Evolutionary conservation across 1,284 basidiomycete species (phyloP), one percentile per base, ranked within the genome.

Genomic region (Fomitopsis pinicola): DNA sequence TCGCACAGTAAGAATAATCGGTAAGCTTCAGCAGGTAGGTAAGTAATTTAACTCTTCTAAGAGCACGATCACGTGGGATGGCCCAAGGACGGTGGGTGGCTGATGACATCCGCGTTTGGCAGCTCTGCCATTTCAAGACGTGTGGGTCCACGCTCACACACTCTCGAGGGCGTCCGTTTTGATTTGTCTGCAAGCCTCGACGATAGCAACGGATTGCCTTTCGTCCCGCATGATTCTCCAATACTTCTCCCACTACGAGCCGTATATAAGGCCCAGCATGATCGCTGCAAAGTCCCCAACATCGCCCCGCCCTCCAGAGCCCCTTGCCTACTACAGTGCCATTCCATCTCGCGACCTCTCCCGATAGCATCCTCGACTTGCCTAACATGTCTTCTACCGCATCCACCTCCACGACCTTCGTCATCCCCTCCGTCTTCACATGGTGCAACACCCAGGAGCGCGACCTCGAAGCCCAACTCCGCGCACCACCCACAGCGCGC

Each of bases 391-490:
- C 57, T 38, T 12, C 50, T 36, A 5, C 28, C 26, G 28, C 57
- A 6, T 48, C 57, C 6, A 52, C 48, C 30, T 33, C 30, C 30
- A 2, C 22, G 22, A 22, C 30, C 48, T 59, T 59, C 48, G 28
- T 53, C 36, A 53, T 59, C 48, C 58, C 56, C 35, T 45, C 56
- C 44, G 42, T 58, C 44, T 58, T 59, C 57, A 42, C 46, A 28
- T 44, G 45, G 56, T 50, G 56, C 56, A 26, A 9, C 26, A 7
- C 52, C 50, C 17, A 22, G 14, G 40, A 78, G 62, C 59, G 78
- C 48, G 69, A 71, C 17, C 68, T 68, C 15, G 79, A 80, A 62
- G 76, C 74, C 0, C 30, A 19, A 19, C 48, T 59, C 17, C 28
- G 45, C 28, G 35, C 59, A 8, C 55, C 59, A 12, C 58, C 55